phyloP scores from a whole-genome alignment of 2,329 filamentous ascomycete species.

The Conoideocrella luteorostrata region DNA sequence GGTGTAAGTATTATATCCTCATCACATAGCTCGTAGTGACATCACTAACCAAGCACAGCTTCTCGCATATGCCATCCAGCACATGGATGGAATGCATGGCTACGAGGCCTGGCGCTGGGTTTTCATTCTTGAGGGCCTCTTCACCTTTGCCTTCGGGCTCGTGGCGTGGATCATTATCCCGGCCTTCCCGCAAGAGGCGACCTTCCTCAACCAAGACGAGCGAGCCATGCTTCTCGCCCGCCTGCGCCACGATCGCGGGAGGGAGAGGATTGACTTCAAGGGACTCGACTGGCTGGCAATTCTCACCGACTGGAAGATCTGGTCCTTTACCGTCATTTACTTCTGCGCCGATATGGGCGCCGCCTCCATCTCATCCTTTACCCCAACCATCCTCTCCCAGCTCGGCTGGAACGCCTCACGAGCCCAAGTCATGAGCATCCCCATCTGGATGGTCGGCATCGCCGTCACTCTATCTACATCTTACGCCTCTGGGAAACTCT shows the following conservation, averaged over 20 bases:
- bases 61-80: conserved; percentile 10
- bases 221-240: conserved; percentile 45
- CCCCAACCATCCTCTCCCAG: conserved; percentile 39
- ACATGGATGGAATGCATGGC: conserved; percentile 8
- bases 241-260: conserved; percentile 40
- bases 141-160: conserved; percentile 42
- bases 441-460: conserved; percentile 20
- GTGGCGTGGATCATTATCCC: conserved; percentile 46
- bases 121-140: conserved; percentile 55
- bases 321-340: conserved; percentile 38
- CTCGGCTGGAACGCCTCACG: conserved; percentile 37
- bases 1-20: conserved; percentile 5
- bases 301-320: conserved; percentile 21
- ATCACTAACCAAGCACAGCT: conserved; percentile 5
- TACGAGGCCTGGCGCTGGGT: conserved; percentile 44
- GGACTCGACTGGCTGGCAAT: conserved; percentile 40
- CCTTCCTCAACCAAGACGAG: conserved; percentile 43
- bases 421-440: conserved; percentile 38
- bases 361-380: conserved; percentile 43
- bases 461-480: conserved; percentile 11
- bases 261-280: conserved; percentile 37
- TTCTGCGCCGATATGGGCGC: conserved; percentile 41
- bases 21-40: neutral
- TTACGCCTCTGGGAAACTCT: conserved; percentile 8
- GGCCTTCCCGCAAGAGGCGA: conserved; percentile 37